A percentile compares a stretch with the other conserved stretches of the same genome.
Conservation (phyloP, 2,329 filamentous ascomycete species). For the Triangularia verruculosa region DNA sequence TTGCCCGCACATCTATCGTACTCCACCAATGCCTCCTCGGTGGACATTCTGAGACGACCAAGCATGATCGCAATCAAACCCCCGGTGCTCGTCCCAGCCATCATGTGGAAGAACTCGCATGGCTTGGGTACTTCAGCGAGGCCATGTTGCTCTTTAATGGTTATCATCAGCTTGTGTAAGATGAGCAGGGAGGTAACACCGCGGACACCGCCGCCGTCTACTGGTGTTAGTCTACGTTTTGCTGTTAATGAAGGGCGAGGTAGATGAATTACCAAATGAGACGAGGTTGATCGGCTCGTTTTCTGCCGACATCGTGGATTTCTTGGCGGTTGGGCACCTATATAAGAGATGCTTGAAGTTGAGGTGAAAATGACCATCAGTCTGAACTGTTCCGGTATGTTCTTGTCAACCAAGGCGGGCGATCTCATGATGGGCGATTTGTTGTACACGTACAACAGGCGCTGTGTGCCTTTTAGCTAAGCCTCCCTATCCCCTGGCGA, state of each 20-base stretch:
- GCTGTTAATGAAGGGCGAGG: background rate
- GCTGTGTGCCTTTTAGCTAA: background rate
- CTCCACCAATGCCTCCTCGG: conserved; percentile 41
- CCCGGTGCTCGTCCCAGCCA: conserved; percentile 39
- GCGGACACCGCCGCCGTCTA: conserved; percentile 37
- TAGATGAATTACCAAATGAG: conserved; percentile 24
- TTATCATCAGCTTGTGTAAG: conserved; percentile 34
- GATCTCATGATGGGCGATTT: background rate
- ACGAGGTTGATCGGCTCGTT: conserved; percentile 24
- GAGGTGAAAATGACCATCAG: too few relatives aligned
- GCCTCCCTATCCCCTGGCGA: background rate
- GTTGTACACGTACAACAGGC: background rate
- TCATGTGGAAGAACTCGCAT: conserved; percentile 40
- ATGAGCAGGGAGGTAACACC: conserved; percentile 37
- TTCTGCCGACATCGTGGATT: background rate
- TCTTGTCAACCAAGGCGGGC: background rate
- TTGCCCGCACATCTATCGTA: conserved; percentile 38
- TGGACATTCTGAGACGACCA: conserved; percentile 43
- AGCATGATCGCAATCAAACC: conserved; percentile 48
- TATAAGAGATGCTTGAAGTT: too few relatives aligned
- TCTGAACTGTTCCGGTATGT: too few relatives aligned
- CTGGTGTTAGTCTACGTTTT: background rate
- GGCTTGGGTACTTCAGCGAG: conserved; percentile 31
- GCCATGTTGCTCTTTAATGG: conserved; percentile 25
- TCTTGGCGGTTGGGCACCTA: background rate